phyloP scores from a whole-genome alignment of 106 monocot genomes.

The Vanilla planifolia region DNA sequence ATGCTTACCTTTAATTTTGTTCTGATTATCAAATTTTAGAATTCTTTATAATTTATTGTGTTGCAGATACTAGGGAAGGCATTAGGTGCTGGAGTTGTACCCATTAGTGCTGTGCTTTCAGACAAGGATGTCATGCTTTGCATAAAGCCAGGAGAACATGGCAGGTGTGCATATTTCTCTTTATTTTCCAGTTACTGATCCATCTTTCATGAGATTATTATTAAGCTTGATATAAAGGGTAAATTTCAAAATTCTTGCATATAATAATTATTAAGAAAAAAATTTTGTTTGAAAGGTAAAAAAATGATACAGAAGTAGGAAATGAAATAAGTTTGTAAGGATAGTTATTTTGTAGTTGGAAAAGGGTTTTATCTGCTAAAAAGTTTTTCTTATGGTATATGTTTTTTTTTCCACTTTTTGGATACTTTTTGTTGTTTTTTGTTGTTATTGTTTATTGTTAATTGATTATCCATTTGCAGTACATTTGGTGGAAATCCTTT shows the following conservation, averaged over 20 bases:
- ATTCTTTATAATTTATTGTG: neutral
- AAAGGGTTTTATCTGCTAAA: neutral
- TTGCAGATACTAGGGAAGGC: conserved; percentile 93
- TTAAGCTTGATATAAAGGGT: neutral
- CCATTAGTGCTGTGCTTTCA: conserved; percentile 95
- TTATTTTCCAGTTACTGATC: neutral
- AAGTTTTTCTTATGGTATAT: neutral
- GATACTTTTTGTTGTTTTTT: neutral
- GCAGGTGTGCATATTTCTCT: conserved; percentile 43
- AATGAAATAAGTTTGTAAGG: too few relatives aligned
- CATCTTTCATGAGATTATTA: neutral
- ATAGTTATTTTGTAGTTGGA: too few relatives aligned
- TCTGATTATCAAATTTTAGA: neutral
- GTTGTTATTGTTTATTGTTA: neutral
- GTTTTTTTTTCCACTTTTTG: neutral
- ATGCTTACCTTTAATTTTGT: neutral
- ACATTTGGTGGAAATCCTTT: conserved; percentile 99
- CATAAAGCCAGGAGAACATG: conserved; percentile 94
- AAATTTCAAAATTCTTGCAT: neutral
- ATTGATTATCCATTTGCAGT: conserved; percentile 29
- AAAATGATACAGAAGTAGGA: too few relatives aligned
- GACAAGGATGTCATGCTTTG: conserved; percentile 94
- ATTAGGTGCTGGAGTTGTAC: conserved; percentile 93
- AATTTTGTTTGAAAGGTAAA: neutral
- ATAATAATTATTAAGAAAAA: neutral